Evolutionary conservation across 306 rosid genomes (phyloP), one percentile per base, ranked within the genome.

Genomic region (Styphnolobium japonicum): DNA sequence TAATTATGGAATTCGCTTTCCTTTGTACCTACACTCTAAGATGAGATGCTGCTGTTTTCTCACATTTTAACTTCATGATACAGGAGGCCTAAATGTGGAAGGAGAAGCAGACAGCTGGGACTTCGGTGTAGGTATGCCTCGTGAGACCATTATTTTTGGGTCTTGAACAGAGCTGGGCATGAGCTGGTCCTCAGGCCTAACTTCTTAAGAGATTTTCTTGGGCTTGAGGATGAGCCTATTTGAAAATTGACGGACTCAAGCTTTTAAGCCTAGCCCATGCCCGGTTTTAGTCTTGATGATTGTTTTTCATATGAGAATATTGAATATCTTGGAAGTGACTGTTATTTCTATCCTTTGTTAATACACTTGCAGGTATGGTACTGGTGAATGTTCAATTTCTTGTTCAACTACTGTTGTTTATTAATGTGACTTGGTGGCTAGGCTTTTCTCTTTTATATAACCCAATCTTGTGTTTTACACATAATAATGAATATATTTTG

Each of bases 71-170:
- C 25, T 57, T 71, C 29, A 21, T 34, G 14, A 78, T 81, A 45
- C 77, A 95, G 98, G 98, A 85, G 97, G 98, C 72, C 82, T 95
- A 72, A 91, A 92, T 88, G 92, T 95, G 56, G 97, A 95, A 90
- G 98, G 98, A 86, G 98, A 95, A 86, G 92, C 98, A 0, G 98
- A 92, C 64, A 90, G 90, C 75, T 95, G 98, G 98, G 98, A 95
- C 67, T 83, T 94, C 65, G 98, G 98, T 75, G 89, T 92, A 80
- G 97, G 97, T 94, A 91, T 67, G 91, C 78, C 60, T 36, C 14
- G 4, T 16, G 3, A 7, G 34, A 45, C 63, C 79, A 18, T 79
- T 71, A 39, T 31, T 10, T 80, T 62, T 56, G 25, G 8, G 43
- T 53, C 55, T 61, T 62, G 27, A 61, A 25, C 19, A 1, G 67